Evolutionary conservation across 768 basidiomycete species (phyloP), one percentile per base, ranked within the genome.

Genomic region (Galerina marginata): DNA sequence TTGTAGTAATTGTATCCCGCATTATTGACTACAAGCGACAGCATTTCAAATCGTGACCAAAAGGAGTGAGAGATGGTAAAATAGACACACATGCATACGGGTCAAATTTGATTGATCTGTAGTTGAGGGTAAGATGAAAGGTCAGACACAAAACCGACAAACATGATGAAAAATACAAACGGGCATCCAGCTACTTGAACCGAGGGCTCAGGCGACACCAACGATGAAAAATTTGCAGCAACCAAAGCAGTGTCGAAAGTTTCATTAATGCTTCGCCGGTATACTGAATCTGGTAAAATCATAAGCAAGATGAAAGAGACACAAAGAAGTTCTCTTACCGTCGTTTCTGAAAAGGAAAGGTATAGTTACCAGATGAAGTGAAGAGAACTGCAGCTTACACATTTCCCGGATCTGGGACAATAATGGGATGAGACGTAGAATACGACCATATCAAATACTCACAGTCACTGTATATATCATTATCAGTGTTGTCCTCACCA

Each of bases 1-100:
- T 51, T 51, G 50, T 51, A 51, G 50, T 51, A 51, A 51, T 51
- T 51, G 16, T 38, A 9, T n/a, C 50, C 50, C 3, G 36, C 36
- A 23, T 37, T 51, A 23, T 51, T 10, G 20, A 16, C 50, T 51
- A 20, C 6, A 2, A 20, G 20, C 20, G n/a, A 33, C 10, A 29
- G 47, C 47, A 33, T 29, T 48, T 33, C 29, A 33, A 33, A 33
- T 9, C 29, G 11, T 29, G 14, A 16, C 36, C 14, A 33, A 5
- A 20, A 15, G 7, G 10, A 29, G 15, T 5, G 14, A 12, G 26
- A 33, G 23, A 33, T 48, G 5, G 12, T 7, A 4, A 11, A 23
- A 23, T 33, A 12, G 7, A 48, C 29, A n/a, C 36, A 51, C 50
- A 51, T 14, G 50, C 36, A 20, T 16, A 16, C 16, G 50, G 50